These are phyloP conservation scores for Gilbertella persicaria DNA, from an alignment of 371 early-diverging fungal genomes.

Conservation along the genomic window DNA sequence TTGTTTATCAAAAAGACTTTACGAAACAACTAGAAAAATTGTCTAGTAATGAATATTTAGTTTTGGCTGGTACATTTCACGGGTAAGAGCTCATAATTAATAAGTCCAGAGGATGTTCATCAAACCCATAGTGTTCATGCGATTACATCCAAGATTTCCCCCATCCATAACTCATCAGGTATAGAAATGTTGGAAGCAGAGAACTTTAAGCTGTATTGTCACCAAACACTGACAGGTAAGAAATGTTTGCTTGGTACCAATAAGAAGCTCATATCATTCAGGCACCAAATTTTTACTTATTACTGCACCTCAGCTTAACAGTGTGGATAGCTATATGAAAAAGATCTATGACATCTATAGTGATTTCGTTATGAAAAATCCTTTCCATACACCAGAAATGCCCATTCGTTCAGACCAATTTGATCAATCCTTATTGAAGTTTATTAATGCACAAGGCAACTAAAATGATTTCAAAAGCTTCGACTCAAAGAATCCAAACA, in stretches of 20 bases:
- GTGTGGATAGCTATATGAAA: constrained; percentile 72
- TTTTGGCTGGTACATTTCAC: constrained; percentile 96
- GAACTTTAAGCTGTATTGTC: constrained; percentile 88
- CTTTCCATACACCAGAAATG: constrained; percentile 99
- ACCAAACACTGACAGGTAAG: constrained; percentile 91
- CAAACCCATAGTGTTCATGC: constrained; percentile 81
- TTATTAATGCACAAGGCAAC: constrained; percentile 50
- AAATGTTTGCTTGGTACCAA: too few relatives aligned
- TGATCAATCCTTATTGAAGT: constrained; percentile 77
- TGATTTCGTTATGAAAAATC: constrained; percentile 98
- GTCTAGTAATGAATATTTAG: constrained; percentile 93
- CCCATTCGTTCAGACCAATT: constrained; percentile 97
- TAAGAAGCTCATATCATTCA: too few relatives aligned
- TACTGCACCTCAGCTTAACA: constrained; percentile 75
- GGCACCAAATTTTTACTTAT: constrained; percentile 94
- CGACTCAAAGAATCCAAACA: too few relatives aligned
- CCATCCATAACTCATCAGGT: constrained; percentile 78
- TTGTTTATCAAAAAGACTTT: constrained; percentile 93
- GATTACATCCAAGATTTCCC: constrained; percentile 93
- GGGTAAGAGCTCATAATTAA: constrained; percentile 55
- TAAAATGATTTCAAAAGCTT: neutral
- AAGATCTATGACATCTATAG: constrained; percentile 89
- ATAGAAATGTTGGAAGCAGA: constrained; percentile 92
- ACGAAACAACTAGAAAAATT: constrained; percentile 78
- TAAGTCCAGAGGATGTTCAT: neutral